Percentiles rank a stretch among this genome's conserved stretches.
Conservation (phyloP, 495 filamentous ascomycete species). For the Bacidia gigantensis region DNA sequence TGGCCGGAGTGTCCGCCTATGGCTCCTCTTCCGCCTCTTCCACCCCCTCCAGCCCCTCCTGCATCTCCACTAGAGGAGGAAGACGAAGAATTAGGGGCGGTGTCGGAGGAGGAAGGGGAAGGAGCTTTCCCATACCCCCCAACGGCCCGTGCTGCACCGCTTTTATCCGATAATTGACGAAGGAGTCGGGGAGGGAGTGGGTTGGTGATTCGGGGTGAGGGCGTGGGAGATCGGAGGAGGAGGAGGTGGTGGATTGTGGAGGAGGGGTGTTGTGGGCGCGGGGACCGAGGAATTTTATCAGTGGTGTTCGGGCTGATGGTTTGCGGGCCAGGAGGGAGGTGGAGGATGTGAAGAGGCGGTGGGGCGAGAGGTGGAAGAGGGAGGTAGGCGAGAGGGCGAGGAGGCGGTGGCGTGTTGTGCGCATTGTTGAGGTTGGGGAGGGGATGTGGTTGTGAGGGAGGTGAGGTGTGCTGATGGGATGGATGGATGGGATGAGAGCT, state of each 20-base stretch:
- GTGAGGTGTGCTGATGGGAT: neutral
- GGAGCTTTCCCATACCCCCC: constrained; percentile 35
- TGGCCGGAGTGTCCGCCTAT: constrained; percentile 54
- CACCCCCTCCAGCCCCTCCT: constrained; percentile 25
- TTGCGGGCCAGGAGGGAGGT: constrained; percentile 52
- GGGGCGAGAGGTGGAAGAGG: too few relatives aligned
- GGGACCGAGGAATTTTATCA: constrained; percentile 85
- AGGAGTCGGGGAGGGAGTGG: constrained; percentile 49
- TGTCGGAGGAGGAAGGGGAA: too few relatives aligned
- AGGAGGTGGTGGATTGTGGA: constrained; percentile 32
- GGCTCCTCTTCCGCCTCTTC: constrained; percentile 16
- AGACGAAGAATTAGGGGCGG: too few relatives aligned
- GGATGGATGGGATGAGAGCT: neutral
- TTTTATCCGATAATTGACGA: constrained; percentile 81
- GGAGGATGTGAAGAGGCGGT: too few relatives aligned
- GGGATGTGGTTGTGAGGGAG: neutral
- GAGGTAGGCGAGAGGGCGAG: constrained; percentile 50
- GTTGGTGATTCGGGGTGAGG: constrained; percentile 54
- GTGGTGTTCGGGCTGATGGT: constrained; percentile 42
- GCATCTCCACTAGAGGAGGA: constrained; percentile 20
- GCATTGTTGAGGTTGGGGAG: constrained; percentile 31
- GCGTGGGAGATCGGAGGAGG: constrained; percentile 17
- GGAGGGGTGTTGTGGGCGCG: constrained; percentile 63
- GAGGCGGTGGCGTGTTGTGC: constrained; percentile 50
- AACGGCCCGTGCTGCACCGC: constrained; percentile 92